Conservation (phyloP, 2,329 filamentous ascomycete genomes). For the Alternaria tenuissima region DNA sequence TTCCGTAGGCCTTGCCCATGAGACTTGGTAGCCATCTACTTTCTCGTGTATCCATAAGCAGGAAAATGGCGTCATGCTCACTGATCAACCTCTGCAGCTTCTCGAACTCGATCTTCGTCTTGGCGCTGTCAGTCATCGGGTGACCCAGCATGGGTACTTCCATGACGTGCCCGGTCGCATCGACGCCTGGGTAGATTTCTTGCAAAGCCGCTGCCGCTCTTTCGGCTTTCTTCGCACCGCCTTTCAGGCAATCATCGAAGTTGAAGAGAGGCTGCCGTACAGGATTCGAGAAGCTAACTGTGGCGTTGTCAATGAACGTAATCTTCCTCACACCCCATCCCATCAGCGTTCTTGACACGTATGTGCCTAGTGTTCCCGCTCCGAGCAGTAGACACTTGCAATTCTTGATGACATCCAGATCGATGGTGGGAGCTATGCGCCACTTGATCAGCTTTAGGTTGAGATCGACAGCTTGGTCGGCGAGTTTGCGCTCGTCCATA, state of each 20-base stretch:
- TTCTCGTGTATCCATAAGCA: constrained; percentile 97
- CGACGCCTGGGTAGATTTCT: constrained; percentile 90
- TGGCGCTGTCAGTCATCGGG: constrained; percentile 76
- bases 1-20: constrained; percentile 90
- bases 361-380: constrained; percentile 91
- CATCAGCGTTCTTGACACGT: constrained; percentile 89
- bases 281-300: constrained; percentile 94
- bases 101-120: constrained; percentile 76
- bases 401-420: constrained; percentile 87
- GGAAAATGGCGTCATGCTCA: constrained; percentile 88
- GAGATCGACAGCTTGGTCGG: constrained; percentile 93
- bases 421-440: constrained; percentile 87
- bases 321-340: constrained; percentile 96
- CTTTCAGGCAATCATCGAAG: constrained; percentile 86
- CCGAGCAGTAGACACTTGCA: constrained; percentile 91
- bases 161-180: constrained; percentile 79
- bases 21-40: constrained; percentile 95
- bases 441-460: constrained; percentile 99
- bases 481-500: constrained; percentile 87
- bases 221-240: constrained; percentile 83
- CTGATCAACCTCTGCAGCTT: constrained; percentile 77
- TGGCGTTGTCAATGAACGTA: constrained; percentile 93
- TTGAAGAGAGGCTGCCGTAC: constrained; percentile 92
- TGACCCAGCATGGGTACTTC: constrained; percentile 97
- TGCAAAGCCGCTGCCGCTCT: constrained; percentile 81